Conservation (phyloP, 2,329 filamentous ascomycete genomes). For the Clonostachys chloroleuca region DNA sequence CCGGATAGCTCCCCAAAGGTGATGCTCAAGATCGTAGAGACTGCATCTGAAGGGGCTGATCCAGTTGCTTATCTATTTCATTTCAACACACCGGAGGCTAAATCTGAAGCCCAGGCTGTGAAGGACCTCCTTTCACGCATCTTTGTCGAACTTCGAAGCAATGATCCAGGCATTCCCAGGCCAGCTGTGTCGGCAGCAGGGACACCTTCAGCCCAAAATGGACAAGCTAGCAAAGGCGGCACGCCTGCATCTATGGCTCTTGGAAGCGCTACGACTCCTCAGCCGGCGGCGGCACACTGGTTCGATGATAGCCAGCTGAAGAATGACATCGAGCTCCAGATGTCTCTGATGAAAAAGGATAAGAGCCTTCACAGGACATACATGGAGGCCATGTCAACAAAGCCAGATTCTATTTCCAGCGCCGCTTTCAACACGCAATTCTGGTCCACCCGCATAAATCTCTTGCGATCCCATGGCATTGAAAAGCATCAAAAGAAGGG, state of each 20-base stretch:
- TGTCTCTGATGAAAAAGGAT: slow-evolving; percentile 82
- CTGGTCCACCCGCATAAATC: slow-evolving; percentile 83
- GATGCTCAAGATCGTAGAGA: slow-evolving; percentile 87
- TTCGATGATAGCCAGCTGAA: slow-evolving; percentile 80
- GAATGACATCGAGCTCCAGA: slow-evolving; percentile 75
- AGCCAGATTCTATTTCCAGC: slow-evolving; percentile 77
- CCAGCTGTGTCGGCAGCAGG: slow-evolving; percentile 22
- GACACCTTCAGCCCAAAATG: slow-evolving; percentile 15
- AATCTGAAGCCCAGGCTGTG: slow-evolving; percentile 78
- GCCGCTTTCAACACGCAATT: slow-evolving; percentile 87
- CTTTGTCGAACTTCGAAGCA: slow-evolving; percentile 65
- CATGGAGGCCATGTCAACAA: slow-evolving; percentile 76
- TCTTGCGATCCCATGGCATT: slow-evolving; percentile 86
- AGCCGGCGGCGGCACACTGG: slow-evolving; percentile 55
- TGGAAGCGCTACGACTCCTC: slow-evolving; percentile 44
- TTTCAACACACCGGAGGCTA: slow-evolving; percentile 78
- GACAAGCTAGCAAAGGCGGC: slow-evolving; percentile 19
- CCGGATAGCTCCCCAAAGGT: slow-evolving; percentile 84
- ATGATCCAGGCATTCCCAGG: slow-evolving; percentile 45
- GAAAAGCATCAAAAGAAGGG: slow-evolving; percentile 83
- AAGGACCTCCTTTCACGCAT: slow-evolving; percentile 76
- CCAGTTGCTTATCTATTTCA: slow-evolving; percentile 77
- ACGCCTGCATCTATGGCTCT: slow-evolving; percentile 72
- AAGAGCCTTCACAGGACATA: slow-evolving; percentile 75
- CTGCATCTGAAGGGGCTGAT: slow-evolving; percentile 52